Base-by-base conservation (phyloP, 352 stramenopile genomes). In the Pythium myriotylum region DNA sequence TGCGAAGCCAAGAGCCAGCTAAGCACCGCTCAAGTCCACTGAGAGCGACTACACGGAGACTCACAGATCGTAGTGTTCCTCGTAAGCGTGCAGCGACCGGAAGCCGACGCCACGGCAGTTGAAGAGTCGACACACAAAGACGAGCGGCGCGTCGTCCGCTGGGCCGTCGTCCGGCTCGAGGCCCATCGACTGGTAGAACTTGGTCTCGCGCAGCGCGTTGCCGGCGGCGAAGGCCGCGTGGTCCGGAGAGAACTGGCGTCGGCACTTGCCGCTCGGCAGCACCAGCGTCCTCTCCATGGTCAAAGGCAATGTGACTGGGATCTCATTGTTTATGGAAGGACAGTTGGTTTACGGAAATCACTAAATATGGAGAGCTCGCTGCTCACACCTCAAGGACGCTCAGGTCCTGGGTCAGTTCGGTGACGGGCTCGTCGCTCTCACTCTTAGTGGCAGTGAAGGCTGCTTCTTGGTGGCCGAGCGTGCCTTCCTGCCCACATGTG, bases 61-160 rank as follows among this genome's bases (percentile, higher is more conserved):
- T 54, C 68, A 88, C 78, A 88, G 73, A 48, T 84, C 74, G 57
- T 88, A 88, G 60, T 88, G 78, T 23, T 88, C 78, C 62, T 88
- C 76, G 50, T 86, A 88, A 3, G 67, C 72, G 19, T 54, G 59
- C 32, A 81, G 39, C 17, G 76, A 78, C n/a, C 65, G 62, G 52
- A 86, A 88, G 13, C 29, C 68, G 4, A 81, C 59, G 32, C 76
- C 64, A 1, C 45, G 51, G 59, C 78, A 88, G 40, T 72, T 74
- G 37, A 73, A 62, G 33, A 88, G 59, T n/a, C 65, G 66, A 46
- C 78, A 88, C 20, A 60, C 68, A 26, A 88, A 77, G 33, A 50
- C 55, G 50, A 42, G 19, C n/a, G 41, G 50, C 22, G 5, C 5
- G 12, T 62, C 54, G 6, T 54, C 5, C 33, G 39, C 32, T 10